A percentile compares a stretch with the other conserved stretches of the same genome.
Conservation (phyloP, 495 filamentous ascomycete species). For the Podospora fimiseda region DNA sequence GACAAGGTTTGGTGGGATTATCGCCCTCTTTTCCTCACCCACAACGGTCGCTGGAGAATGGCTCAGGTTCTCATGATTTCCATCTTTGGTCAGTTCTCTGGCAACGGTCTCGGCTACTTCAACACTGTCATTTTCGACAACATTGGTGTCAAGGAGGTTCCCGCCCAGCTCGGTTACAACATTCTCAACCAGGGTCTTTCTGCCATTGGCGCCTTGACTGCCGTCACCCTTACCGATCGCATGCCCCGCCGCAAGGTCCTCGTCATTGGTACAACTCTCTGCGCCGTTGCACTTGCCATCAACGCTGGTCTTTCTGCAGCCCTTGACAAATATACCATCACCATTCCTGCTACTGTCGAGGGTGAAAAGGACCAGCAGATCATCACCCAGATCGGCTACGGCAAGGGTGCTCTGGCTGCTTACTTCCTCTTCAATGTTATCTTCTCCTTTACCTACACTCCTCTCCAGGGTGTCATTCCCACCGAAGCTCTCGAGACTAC, state of each 20-base stretch:
- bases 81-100: constrained; percentile 49
- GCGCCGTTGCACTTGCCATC: constrained; percentile 44
- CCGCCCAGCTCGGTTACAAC: constrained; percentile 39
- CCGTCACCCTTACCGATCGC: constrained; percentile 34
- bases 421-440: constrained; percentile 56
- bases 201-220: constrained; percentile 39
- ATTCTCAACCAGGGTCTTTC: constrained; percentile 41
- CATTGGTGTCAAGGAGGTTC: constrained; percentile 26
- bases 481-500: constrained; percentile 48
- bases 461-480: constrained; percentile 54
- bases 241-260: constrained; percentile 44
- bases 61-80: constrained; percentile 45
- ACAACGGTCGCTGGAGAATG: constrained; percentile 43
- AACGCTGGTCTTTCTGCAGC: constrained; percentile 40
- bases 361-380: background rate
- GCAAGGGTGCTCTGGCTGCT: constrained; percentile 38
- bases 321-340: constrained; percentile 29
- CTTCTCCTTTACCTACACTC: constrained; percentile 56
- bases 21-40: constrained; percentile 37
- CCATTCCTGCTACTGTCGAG: background rate
- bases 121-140: constrained; percentile 32
- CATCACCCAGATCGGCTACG: constrained; percentile 26
- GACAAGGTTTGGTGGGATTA: constrained; percentile 47
- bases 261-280: constrained; percentile 38
- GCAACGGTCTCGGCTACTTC: constrained; percentile 42